A percentile compares a stretch with the other conserved stretches of the same genome.
phyloP scores from a whole-genome alignment of 805 yeast genomes.

The Schwanniomyces yamadae region DNA sequence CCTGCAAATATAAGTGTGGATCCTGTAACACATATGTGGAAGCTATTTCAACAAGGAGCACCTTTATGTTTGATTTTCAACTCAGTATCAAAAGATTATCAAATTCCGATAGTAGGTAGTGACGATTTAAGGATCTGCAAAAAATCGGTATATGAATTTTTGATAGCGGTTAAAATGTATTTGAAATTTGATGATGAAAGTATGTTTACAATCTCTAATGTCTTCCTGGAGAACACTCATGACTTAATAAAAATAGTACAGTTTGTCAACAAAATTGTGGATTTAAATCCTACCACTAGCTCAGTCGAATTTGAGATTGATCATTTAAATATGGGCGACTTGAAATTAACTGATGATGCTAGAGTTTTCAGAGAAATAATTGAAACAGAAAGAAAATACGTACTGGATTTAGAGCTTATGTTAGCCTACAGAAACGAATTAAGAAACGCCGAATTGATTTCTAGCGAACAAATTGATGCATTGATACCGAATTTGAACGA shows the following conservation, averaged over 20 bases:
- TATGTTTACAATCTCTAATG: conserved; percentile 86
- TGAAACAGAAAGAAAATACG: conserved; percentile 89
- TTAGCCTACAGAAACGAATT: conserved; percentile 67
- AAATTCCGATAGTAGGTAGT: conserved; percentile 63
- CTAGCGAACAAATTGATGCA: conserved; percentile 76
- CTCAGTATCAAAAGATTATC: conserved; percentile 44
- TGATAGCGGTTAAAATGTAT: conserved; percentile 78
- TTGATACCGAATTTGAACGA: conserved; percentile 83
- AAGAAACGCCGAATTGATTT: conserved; percentile 59
- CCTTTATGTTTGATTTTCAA: conserved; percentile 87
- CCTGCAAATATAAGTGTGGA: conserved; percentile 78
- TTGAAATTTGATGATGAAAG: conserved; percentile 75
- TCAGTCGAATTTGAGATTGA: conserved; percentile 8
- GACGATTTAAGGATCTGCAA: conserved; percentile 85
- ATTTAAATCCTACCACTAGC: conserved; percentile 24
- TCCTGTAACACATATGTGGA: conserved; percentile 90
- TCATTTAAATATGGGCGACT: conserved; percentile 17
- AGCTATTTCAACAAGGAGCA: conserved; percentile 86
- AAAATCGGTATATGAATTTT: conserved; percentile 84
- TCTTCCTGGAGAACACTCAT: conserved; percentile 77
- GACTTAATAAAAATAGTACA: conserved; percentile 72
- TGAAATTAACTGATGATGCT: conserved; percentile 51
- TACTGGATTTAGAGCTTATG: conserved; percentile 82
- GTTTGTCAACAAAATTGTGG: conserved; percentile 58
- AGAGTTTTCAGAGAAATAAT: conserved; percentile 83